Base-by-base conservation (phyloP, 2,329 filamentous ascomycete species). In the Plectosphaerella plurivora region DNA sequence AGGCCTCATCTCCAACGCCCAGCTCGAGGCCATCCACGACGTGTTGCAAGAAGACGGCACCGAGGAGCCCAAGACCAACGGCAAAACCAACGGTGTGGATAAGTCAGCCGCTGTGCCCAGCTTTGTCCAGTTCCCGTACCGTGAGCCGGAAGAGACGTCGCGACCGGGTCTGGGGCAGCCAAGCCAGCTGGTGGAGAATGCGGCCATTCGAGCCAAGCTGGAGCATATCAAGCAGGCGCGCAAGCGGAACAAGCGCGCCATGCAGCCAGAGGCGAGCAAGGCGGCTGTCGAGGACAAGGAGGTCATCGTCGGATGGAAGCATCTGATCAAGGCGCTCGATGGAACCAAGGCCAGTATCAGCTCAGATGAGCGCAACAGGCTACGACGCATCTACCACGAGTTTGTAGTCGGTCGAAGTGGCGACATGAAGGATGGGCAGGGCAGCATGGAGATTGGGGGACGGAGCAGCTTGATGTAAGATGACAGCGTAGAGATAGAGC, bases 11-110 rank as follows among this genome's bases (percentile, higher is more conserved):
- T 97, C 96, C 62, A 99, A 99, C 60, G 92, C 94, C 0, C 94
- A 99, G 67, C 80, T 99, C 6, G 93, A 97, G 72, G 94, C 94
- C 25, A 97, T 99, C 58, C 94, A 99, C 65, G 92, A 97, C 60
- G 85, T 95, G 3, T 81, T 99, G 1, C 87, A 84, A 51, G 83
- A 86, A 61, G 75, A 83, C 44, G 62, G 59, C 60, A 24, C 63
- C 61, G 16, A 62, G 57, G 28, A 47, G 48, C 35, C 68, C 65
- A 45, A 65, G 11, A 64, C 67, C n/a, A 68, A 64, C 56, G 66
- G 69, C 49, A 65, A 59, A 70, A 66, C 53, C 67, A 64, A 61
- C 59, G 57, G 54, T 53, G 49, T 56, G 52, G 59, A 58, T 52
- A 59, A 61, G 49, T 49, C 61, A 7, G 63, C 60, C 47, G 63